Evolutionary conservation across 805 yeast species (phyloP).

Genomic region (Candida parachauliodes): DNA sequence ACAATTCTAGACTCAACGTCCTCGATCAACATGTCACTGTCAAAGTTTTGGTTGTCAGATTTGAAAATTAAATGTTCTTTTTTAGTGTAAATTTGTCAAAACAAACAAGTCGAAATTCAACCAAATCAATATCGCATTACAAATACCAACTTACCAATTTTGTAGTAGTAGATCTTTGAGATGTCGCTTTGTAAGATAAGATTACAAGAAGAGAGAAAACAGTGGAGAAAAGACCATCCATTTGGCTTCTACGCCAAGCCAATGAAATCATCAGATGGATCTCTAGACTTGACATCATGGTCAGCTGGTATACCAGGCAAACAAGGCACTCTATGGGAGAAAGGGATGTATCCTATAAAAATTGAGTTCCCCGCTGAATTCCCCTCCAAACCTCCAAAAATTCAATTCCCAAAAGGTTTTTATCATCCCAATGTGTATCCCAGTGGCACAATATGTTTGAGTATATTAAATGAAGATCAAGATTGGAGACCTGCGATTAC

Average conservation of each 20-base stretch:
- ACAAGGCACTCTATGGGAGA: conserved; percentile 79
- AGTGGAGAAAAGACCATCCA: conserved; percentile 98
- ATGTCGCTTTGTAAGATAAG: conserved; percentile 70
- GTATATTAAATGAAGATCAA: conserved; percentile 89
- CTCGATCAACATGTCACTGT: no score
- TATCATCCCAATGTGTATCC: conserved; percentile 98
- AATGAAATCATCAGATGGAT: conserved; percentile 70
- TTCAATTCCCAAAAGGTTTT: conserved; percentile 82
- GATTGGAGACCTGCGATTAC: conserved; percentile 99
- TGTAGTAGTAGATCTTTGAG: no score
- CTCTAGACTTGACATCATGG: conserved; percentile 84
- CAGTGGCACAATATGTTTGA: conserved; percentile 91
- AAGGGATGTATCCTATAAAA: conserved; percentile 83
- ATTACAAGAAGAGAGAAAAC: conserved; percentile 91
- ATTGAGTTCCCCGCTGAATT: conserved; percentile 84
- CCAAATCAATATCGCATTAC: conserved; percentile 1
- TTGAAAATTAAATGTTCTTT: no score
- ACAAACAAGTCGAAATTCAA: background rate
- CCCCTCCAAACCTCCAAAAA: conserved; percentile 96
- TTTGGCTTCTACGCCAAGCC: conserved; percentile 97
- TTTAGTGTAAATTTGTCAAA: no score
- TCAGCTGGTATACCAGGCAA: conserved; percentile 96
- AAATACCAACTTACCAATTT: no score
- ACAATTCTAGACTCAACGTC: background rate
- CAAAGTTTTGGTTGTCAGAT: no score